Base-by-base conservation (phyloP, 768 basidiomycete genomes). In the Crepidotus variabilis region DNA sequence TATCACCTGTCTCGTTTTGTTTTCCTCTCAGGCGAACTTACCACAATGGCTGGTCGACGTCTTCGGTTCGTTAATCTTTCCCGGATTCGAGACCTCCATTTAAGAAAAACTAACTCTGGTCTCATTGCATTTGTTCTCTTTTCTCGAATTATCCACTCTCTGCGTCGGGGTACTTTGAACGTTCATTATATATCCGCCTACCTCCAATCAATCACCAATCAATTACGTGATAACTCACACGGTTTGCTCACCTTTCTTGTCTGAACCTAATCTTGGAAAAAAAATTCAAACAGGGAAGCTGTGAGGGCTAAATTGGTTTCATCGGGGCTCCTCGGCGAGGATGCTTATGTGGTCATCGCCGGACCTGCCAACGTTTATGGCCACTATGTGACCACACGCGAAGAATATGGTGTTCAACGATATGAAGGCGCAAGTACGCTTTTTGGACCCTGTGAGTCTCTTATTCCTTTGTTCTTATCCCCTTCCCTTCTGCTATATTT, bases 341-440 rank as follows among this genome's bases (percentile, higher is more conserved):
- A 87, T 60, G 88, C 87, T 2, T 87, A 88, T 60, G 87, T 92
- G 57, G 88, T 90, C 52, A 71, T 90, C 54, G 85, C 87, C 13
- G 90, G 88, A 13, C 90, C 90, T n/a, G 88, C 88, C 5, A 92
- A 91, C 60, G 86, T 87, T 5, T 92, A 92, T 64, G 81, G 75
- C 0, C 89, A 90, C 70, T 89, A 90, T 65, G 76, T 90, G 51
- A 73, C 88, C 1, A 90, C 88, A 24, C 76, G 72, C 9, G 88
- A 92, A 68, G 88, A 90, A 68, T 91, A 89, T 66, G 70, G 76
- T 21, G 71, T 88, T 13, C 90, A 92, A 68, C 78, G 90, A 50
- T 90, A 90, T 61, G 90, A 92, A 70, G 90, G 89, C 50, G 89
- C 87, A 0, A 90, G 89, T 46, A 91, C 87, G 8, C 76, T 91